Conservation (phyloP, 1,284 basidiomycete species). For the Schizophyllum amplum region DNA sequence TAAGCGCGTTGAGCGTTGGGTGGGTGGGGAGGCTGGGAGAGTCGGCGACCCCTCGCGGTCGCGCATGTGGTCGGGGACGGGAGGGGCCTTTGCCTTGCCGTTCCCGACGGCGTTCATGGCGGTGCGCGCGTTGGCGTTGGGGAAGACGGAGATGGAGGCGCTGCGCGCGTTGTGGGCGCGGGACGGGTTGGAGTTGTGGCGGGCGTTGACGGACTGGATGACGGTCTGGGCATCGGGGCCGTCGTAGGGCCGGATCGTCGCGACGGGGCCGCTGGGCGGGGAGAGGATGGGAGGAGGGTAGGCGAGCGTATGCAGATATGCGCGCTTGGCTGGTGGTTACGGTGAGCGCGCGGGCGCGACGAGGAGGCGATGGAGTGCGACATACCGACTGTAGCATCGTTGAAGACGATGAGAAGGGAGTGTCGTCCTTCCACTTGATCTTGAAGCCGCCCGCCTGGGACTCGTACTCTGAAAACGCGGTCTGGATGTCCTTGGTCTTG, state of each 20-base stretch:
- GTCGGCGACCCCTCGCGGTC: slow-evolving; percentile 64
- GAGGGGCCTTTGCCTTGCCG: slow-evolving; percentile 26
- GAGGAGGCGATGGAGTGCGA: slow-evolving; percentile 14
- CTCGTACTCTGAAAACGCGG: slow-evolving; percentile 88
- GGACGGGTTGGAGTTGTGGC: slow-evolving; percentile 56
- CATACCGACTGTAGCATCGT: slow-evolving; percentile 76
- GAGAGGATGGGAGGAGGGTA: slow-evolving; percentile 71
- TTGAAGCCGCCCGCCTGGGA: slow-evolving; percentile 85
- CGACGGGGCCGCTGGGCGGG: slow-evolving; percentile 45
- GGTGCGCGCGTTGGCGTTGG: slow-evolving; percentile 34
- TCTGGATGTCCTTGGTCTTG: slow-evolving; percentile 95
- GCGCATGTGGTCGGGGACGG: slow-evolving; percentile 39
- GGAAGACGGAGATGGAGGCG: slow-evolving; percentile 60
- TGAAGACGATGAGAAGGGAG: slow-evolving; percentile 94
- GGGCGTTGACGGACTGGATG: slow-evolving; percentile 81
- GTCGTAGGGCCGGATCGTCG: slow-evolving; percentile 84
- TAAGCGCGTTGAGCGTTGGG: slow-evolving; percentile 74
- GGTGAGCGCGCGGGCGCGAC: slow-evolving; percentile 7
- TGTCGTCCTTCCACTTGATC: slow-evolving; percentile 99
- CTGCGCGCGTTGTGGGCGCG: slow-evolving; percentile 65
- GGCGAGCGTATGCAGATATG: slow-evolving; percentile 84
- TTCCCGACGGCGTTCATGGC: slow-evolving; percentile 28
- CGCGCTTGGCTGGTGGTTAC: slow-evolving; percentile 60
- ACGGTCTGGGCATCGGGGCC: slow-evolving; percentile 87
- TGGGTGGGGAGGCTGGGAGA: slow-evolving; percentile 73